Conservation (phyloP, 1,139 yeast species). For the Geotrichum cucujoidarum region DNA sequence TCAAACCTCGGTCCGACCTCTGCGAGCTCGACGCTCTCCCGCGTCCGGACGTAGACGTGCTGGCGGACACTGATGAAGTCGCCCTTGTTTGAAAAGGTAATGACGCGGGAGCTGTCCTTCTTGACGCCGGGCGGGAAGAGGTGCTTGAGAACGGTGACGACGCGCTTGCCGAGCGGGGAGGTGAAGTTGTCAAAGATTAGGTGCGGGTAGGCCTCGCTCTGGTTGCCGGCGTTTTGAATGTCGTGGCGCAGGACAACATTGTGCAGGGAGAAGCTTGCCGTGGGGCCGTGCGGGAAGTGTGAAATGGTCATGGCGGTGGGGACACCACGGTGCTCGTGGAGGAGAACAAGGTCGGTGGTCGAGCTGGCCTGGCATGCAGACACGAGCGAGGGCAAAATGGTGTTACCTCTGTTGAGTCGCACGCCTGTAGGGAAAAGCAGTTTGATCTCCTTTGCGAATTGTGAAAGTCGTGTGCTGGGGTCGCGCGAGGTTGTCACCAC, state of each 20-base stretch:
- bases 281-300: slow-evolving; percentile 98
- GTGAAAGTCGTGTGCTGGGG: slow-evolving; percentile 78
- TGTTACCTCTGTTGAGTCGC: slow-evolving; percentile 88
- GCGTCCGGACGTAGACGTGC: slow-evolving; percentile 85
- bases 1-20: slow-evolving; percentile 99
- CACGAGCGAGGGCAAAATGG: slow-evolving; percentile 78
- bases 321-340: slow-evolving; percentile 97
- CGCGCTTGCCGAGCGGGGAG: slow-evolving; percentile 79
- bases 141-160: slow-evolving; percentile 75
- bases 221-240: slow-evolving; percentile 77
- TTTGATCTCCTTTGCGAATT: slow-evolving; percentile 88
- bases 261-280: slow-evolving; percentile 89
- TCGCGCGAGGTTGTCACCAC: slow-evolving; percentile 92
- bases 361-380: slow-evolving; percentile 73
- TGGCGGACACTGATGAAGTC: slow-evolving; percentile 93
- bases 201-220: slow-evolving; percentile 90
- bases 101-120: slow-evolving; percentile 79
- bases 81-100: slow-evolving; percentile 83
- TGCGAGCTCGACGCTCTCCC: slow-evolving; percentile 82
- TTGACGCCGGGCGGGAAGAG: slow-evolving; percentile 97
- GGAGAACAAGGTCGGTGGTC: slow-evolving; percentile 73
- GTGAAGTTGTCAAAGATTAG: slow-evolving; percentile 86
- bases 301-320: slow-evolving; percentile 91
- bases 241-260: slow-evolving; percentile 94
- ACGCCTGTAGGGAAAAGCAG: slow-evolving; percentile 85